A percentile compares a stretch with the other conserved stretches of the same genome.
Evolutionary conservation across 495 filamentous ascomycete genomes (phyloP).

Genomic region (Lasiosphaeris hirsuta): DNA sequence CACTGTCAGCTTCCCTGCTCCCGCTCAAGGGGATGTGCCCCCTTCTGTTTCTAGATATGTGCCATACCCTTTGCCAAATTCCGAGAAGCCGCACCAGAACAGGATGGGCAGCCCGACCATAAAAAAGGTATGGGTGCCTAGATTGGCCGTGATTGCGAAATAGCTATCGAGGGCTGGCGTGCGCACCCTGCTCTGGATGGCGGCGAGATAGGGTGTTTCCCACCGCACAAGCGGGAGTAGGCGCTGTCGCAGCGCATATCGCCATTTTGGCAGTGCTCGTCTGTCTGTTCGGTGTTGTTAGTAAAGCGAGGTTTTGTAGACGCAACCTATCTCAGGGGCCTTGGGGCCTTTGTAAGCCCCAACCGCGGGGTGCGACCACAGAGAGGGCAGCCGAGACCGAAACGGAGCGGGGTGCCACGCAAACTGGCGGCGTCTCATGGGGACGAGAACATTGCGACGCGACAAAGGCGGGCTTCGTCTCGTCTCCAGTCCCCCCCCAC

Average conservation of each 20-base stretch:
- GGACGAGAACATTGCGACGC: too few relatives aligned
- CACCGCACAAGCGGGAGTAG: constrained; percentile 84
- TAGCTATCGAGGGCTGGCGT: constrained; percentile 86
- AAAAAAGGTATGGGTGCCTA: constrained; percentile 98
- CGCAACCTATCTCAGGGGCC: too few relatives aligned
- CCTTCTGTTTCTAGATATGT: constrained; percentile 19
- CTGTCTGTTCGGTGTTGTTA: constrained; percentile 57
- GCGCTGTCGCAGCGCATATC: constrained; percentile 75
- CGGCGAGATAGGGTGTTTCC: constrained; percentile 93
- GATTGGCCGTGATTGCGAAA: constrained; percentile 93
- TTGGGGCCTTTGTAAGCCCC: too few relatives aligned
- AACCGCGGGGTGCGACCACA: too few relatives aligned
- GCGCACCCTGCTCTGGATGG: constrained; percentile 71
- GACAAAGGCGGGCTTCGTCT: too few relatives aligned
- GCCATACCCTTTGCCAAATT: constrained; percentile 81
- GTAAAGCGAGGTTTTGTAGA: neutral
- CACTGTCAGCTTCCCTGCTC: constrained; percentile 15
- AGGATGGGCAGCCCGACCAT: constrained; percentile 90
- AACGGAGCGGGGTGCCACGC: too few relatives aligned
- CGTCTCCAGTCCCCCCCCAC: too few relatives aligned
- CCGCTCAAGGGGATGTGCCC: neutral
- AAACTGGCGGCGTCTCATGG: too few relatives aligned
- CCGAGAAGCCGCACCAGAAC: constrained; percentile 89
- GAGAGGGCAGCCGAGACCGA: too few relatives aligned
- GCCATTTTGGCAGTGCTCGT: constrained; percentile 79